Evolutionary conservation across 1,139 yeast genomes (phyloP).

Genomic region (Suhomyces anneliseae): DNA sequence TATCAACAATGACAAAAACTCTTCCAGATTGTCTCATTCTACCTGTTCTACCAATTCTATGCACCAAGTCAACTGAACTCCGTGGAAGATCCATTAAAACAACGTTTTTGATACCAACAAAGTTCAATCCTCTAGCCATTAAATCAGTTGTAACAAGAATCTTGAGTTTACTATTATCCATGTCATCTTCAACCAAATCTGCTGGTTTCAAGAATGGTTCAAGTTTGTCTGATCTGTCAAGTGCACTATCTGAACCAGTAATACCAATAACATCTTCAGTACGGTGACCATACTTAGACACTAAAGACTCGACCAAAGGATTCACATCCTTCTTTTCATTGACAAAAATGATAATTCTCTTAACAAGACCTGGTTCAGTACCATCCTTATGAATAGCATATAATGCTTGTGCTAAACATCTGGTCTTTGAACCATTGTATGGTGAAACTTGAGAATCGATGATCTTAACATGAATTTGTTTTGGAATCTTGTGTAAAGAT

Average conservation of each 20-base stretch:
- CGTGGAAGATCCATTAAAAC: conserved; percentile 83
- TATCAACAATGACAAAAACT: conserved; percentile 71
- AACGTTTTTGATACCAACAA: conserved; percentile 78
- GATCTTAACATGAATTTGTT: conserved; percentile 66
- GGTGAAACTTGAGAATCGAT: conserved; percentile 77
- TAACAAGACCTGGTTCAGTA: conserved; percentile 72
- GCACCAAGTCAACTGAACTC: conserved; percentile 82
- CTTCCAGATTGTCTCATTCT: conserved; percentile 88
- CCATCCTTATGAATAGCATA: conserved; percentile 86
- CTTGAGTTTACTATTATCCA: conserved; percentile 38
- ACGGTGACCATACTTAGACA: conserved; percentile 54
- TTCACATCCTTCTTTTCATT: conserved; percentile 69
- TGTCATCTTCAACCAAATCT: conserved; percentile 32
- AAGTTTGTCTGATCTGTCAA: conserved; percentile 57
- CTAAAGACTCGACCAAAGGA: conserved; percentile 55
- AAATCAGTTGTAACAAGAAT: conserved; percentile 89
- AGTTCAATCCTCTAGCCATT: conserved; percentile 86
- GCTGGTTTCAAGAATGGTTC: conserved; percentile 65
- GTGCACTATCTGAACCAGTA: conserved; percentile 61
- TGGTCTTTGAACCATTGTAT: conserved; percentile 76
- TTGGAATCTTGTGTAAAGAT: conserved; percentile 77
- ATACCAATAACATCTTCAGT: conserved; percentile 52
- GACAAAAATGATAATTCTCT: conserved; percentile 84
- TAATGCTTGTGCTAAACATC: conserved; percentile 84
- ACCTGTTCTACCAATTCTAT: conserved; percentile 93